Evolutionary conservation across 2,329 filamentous ascomycete genomes (phyloP), one percentile per base, ranked within the genome.

Genomic region (Aspergillus intermedius): DNA sequence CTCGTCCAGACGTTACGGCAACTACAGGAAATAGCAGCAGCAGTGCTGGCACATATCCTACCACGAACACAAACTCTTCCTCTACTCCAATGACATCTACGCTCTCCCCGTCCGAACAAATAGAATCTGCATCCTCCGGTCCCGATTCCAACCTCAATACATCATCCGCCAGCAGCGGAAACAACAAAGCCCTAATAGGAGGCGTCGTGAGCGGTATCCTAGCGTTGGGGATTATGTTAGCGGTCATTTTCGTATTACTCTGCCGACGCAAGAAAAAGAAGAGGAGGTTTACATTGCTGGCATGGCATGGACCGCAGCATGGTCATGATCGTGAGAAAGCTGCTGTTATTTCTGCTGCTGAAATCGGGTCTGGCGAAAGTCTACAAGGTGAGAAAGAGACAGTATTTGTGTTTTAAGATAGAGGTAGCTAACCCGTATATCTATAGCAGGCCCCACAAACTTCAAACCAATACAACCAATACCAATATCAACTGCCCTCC

Each of bases 101-200:
- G 13, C 30, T 41, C 8, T 44, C 44, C 13, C 45, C 34, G 12
- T 44, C 49, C 5, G 32, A 40, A 39, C 9, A 13, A n/a, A 19
- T 15, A 23, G 42, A 12, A 45, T 21, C 42, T 13, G 9, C 40
- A 17, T n/a, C 34, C 7, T 35, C 5, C 5, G 15, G 34, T 13
- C 5, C 32, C 32, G 32, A n/a, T 35, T 3, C n/a, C n/a, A 9
- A 5, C 5, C 15, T 5, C n/a, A 9, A 17, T 5, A 9, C 13
- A n/a, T n/a, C 13, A 19, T 19, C 17, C 17, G 17, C 49, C 21
- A 50, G 45, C 34, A 47, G 34, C 32, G 53, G 44, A 2, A 21
- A 10, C 4, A 40, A 19, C 9, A 40, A 40, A 17, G 55, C 48
- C 23, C 50, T 61, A 10, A 59, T 65, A 42, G 61, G 61, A n/a